Percentiles rank a stretch among this genome's conserved stretches.
Conservation (phyloP, 306 rosid species). For the Rosa lucieae region DNA sequence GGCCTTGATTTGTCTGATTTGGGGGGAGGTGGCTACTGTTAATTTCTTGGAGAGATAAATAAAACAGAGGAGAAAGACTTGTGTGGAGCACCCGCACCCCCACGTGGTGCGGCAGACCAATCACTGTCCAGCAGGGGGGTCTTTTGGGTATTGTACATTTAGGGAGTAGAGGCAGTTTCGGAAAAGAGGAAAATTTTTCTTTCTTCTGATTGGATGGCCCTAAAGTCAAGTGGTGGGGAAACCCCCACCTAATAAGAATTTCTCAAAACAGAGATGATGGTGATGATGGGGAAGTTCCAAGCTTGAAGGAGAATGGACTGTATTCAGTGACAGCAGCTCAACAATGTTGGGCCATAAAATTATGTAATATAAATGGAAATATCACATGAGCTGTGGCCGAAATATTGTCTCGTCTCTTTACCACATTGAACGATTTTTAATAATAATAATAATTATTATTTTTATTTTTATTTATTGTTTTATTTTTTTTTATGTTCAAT, state of each 20-base stretch:
- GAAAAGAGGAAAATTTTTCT: too few relatives aligned
- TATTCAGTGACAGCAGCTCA: background rate
- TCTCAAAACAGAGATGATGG: background rate
- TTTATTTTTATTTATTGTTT: too few relatives aligned
- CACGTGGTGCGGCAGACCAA: too few relatives aligned
- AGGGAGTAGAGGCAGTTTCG: too few relatives aligned
- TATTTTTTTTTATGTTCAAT: background rate
- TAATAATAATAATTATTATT: too few relatives aligned
- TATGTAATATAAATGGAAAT: background rate
- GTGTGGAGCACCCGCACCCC: too few relatives aligned
- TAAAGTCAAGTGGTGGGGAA: too few relatives aligned
- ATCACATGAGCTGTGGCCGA: background rate
- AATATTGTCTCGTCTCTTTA: background rate
- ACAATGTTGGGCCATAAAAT: background rate
- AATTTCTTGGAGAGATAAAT: slow-evolving; percentile 14
- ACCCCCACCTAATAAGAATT: too few relatives aligned
- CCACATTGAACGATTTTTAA: background rate
- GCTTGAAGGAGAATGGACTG: slow-evolving; percentile 25
- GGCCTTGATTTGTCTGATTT: slow-evolving; percentile 37
- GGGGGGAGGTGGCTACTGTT: slow-evolving; percentile 37
- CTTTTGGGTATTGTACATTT: too few relatives aligned
- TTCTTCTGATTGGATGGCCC: too few relatives aligned
- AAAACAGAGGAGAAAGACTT: background rate
- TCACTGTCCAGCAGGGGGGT: too few relatives aligned
- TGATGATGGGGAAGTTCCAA: slow-evolving; percentile 36